Percentiles rank a stretch among this genome's conserved stretches.
phyloP scores from a whole-genome alignment of 495 filamentous ascomycete species.

The Aspergillus panamensis region DNA sequence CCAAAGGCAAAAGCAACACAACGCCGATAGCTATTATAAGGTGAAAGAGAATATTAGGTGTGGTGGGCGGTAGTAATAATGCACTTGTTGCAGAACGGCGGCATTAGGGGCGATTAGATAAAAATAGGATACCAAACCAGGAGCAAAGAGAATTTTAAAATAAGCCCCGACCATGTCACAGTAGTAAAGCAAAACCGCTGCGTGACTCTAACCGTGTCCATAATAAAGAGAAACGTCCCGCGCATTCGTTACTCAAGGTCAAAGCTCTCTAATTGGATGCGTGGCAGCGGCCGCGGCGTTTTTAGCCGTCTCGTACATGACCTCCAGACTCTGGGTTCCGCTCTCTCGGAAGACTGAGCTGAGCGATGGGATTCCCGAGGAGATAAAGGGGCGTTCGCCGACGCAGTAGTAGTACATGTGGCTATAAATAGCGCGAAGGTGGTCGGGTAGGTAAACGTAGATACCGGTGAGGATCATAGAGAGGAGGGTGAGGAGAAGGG shows the following conservation, averaged over 20 bases:
- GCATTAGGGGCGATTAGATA: not conserved
- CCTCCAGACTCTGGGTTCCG: slow-evolving; percentile 34
- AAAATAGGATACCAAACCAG: slow-evolving; percentile 10
- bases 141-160: slow-evolving; percentile 2
- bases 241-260: slow-evolving; percentile 13
- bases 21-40: slow-evolving; percentile 7
- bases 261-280: slow-evolving; percentile 39
- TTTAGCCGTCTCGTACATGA: slow-evolving; percentile 45
- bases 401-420: slow-evolving; percentile 93
- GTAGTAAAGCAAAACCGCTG: slow-evolving; percentile 6
- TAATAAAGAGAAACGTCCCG: not conserved
- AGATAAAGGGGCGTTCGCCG: slow-evolving; percentile 58
- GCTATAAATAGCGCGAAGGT: slow-evolving; percentile 70
- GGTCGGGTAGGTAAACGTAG: slow-evolving; percentile 88
- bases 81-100: slow-evolving; percentile 2
- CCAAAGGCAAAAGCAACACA: slow-evolving; percentile 14
- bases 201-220: slow-evolving; percentile 8
- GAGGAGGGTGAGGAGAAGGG: slow-evolving; percentile 81
- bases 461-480: slow-evolving; percentile 80
- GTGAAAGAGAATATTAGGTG: not conserved
- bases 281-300: slow-evolving; percentile 35
- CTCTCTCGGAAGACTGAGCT: slow-evolving; percentile 39
- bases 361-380: slow-evolving; percentile 32
- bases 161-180: slow-evolving; percentile 7
- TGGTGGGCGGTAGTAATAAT: slow-evolving; percentile 1